A percentile compares a stretch with the other conserved stretches of the same genome.
phyloP scores from a whole-genome alignment of 2,329 filamentous ascomycete genomes.

The Xylaria sp. region DNA sequence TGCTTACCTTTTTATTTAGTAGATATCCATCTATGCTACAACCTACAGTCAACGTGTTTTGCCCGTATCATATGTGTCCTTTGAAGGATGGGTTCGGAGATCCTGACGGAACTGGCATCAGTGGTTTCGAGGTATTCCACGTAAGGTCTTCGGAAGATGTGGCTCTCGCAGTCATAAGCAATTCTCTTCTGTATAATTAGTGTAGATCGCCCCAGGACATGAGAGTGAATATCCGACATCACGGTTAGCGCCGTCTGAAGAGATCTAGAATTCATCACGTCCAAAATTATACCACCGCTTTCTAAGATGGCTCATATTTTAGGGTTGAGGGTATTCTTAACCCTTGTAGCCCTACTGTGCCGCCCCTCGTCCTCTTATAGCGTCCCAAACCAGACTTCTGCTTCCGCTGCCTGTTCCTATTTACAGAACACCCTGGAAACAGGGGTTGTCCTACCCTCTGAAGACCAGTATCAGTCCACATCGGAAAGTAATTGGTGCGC shows the following conservation, averaged over 20 bases:
- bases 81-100: neutral
- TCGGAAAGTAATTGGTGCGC: constrained; percentile 31
- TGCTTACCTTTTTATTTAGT: constrained; percentile 25
- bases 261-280: constrained; percentile 1
- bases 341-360: constrained; percentile 24
- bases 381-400: constrained; percentile 16
- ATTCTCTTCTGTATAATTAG: constrained; percentile 23
- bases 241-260: neutral
- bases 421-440: constrained; percentile 21
- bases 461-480: constrained; percentile 20
- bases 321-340: constrained; percentile 8
- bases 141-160: constrained; percentile 6
- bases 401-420: constrained; percentile 33
- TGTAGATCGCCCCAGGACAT: constrained; percentile 25
- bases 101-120: constrained; percentile 10
- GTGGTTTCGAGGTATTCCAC: constrained; percentile 9
- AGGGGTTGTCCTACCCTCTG: constrained; percentile 30
- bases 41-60: constrained; percentile 19
- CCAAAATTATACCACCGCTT: neutral
- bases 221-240: neutral
- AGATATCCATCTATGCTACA: constrained; percentile 15
- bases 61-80: neutral
- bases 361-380: constrained; percentile 18
- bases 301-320: constrained; percentile 27
- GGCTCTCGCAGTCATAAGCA: neutral